Conservation (phyloP, 2,329 filamentous ascomycete species). For the Aspergillus novofumigatus region DNA sequence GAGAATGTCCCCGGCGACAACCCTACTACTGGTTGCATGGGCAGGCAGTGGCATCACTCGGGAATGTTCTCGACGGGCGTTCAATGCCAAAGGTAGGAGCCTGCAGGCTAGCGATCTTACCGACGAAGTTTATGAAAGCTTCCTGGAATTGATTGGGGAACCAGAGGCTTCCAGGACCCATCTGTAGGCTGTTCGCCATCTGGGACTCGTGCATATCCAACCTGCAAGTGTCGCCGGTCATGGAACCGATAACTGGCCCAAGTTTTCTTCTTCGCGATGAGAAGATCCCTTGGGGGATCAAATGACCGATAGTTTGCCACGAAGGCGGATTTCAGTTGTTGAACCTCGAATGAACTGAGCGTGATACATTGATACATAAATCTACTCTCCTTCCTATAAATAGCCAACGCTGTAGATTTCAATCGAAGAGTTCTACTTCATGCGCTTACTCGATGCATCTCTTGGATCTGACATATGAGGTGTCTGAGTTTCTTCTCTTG, state of each 20-base stretch:
- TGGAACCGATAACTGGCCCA: too few species aligned
- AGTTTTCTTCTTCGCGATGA: too few species aligned
- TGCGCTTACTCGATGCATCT: background rate
- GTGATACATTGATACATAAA: background rate
- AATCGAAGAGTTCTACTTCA: background rate
- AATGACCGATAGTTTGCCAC: background rate
- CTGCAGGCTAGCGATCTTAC: conserved; percentile 92
- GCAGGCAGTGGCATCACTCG: conserved; percentile 84
- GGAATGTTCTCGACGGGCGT: conserved; percentile 84
- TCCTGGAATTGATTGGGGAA: conserved; percentile 75
- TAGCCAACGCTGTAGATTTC: background rate
- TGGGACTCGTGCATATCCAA: background rate
- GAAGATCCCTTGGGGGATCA: background rate
- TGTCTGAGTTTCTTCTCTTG: background rate
- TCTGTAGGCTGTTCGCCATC: conserved; percentile 19
- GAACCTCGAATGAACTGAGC: background rate
- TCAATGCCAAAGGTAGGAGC: conserved; percentile 77
- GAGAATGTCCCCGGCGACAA: conserved; percentile 57
- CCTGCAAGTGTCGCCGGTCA: background rate
- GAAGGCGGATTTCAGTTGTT: background rate
- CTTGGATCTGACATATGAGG: background rate
- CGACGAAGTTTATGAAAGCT: conserved; percentile 79
- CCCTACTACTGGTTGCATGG: conserved; percentile 73
- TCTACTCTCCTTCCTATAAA: background rate
- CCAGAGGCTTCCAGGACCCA: conserved; percentile 44